A percentile compares a stretch with the other conserved stretches of the same genome.
These are phyloP conservation scores for Aspergillus asperescens DNA, from an alignment of 495 filamentous ascomycete genomes.

Conservation along the genomic window DNA sequence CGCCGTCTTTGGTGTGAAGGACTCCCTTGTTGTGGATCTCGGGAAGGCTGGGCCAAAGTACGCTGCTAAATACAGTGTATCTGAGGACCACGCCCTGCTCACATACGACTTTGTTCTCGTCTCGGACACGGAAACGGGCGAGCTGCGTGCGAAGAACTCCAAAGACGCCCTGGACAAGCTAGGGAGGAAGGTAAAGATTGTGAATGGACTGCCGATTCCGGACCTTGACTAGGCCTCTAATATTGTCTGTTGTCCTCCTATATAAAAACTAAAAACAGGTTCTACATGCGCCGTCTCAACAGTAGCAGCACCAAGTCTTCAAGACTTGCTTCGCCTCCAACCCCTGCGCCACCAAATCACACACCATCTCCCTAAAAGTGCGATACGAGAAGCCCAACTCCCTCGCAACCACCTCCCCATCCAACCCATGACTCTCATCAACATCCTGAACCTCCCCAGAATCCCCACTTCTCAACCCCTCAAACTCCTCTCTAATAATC, in stretches of 20 bases:
- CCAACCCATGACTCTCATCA: constrained; percentile 27
- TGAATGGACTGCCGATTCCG: constrained; percentile 78
- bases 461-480: constrained; percentile 22
- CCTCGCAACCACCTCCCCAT: constrained; percentile 36
- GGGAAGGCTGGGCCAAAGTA: constrained; percentile 56
- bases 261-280: too few species aligned
- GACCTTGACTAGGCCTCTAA: constrained; percentile 51
- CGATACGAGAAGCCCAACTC: constrained; percentile 38
- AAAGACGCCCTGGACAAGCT: constrained; percentile 63
- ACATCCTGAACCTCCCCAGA: constrained; percentile 25
- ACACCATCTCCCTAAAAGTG: constrained; percentile 36
- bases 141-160: constrained; percentile 65
- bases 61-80: constrained; percentile 52
- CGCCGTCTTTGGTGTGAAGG: constrained; percentile 90
- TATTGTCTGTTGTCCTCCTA: too few species aligned
- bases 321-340: too few species aligned
- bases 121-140: constrained; percentile 62
- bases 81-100: constrained; percentile 50
- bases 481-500: constrained; percentile 32
- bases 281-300: too few species aligned
- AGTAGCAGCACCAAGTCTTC: too few species aligned
- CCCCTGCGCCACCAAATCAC: constrained; percentile 4
- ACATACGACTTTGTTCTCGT: constrained; percentile 72
- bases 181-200: constrained; percentile 69
- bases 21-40: constrained; percentile 71